phyloP scores from a whole-genome alignment of 768 basidiomycete genomes.

The Lactarius hengduanensis region DNA sequence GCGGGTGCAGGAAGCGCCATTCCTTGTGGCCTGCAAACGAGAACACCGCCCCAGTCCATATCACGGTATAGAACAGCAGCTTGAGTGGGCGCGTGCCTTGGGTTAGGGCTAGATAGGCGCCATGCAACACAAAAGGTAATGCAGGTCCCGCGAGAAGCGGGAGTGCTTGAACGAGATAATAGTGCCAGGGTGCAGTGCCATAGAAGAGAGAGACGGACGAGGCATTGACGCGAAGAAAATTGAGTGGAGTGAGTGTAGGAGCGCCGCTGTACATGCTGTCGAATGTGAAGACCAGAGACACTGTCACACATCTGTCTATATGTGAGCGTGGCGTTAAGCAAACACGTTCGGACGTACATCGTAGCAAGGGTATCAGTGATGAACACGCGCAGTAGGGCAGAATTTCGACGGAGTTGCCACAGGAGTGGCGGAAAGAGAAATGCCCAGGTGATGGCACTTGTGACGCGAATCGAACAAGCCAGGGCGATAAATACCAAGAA shows the following conservation, averaged over 20 bases:
- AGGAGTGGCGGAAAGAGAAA: constrained; percentile 61
- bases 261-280: constrained; percentile 73
- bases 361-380: constrained; percentile 41
- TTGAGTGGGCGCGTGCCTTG: constrained; percentile 30
- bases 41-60: constrained; percentile 67
- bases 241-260: constrained; percentile 70
- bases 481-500: constrained; percentile 64
- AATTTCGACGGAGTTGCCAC: constrained; percentile 48
- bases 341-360: constrained; percentile 41
- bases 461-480: constrained; percentile 83
- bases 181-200: constrained; percentile 83
- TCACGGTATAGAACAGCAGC: constrained; percentile 48
- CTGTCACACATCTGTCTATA: constrained; percentile 19
- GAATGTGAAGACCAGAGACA: constrained; percentile 34
- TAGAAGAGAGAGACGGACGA: constrained; percentile 91
- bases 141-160: constrained; percentile 76
- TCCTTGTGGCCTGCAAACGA: constrained; percentile 92
- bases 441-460: constrained; percentile 83
- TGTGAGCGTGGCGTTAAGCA: not conserved
- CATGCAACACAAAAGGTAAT: constrained; percentile 70
- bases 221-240: constrained; percentile 81
- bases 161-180: constrained; percentile 82
- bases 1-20: constrained; percentile 94
- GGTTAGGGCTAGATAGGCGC: constrained; percentile 36
- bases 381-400: constrained; percentile 35